These are phyloP conservation scores for Phialophora tarda DNA, from an alignment of 2,329 filamentous ascomycete species.

Conservation along the genomic window DNA sequence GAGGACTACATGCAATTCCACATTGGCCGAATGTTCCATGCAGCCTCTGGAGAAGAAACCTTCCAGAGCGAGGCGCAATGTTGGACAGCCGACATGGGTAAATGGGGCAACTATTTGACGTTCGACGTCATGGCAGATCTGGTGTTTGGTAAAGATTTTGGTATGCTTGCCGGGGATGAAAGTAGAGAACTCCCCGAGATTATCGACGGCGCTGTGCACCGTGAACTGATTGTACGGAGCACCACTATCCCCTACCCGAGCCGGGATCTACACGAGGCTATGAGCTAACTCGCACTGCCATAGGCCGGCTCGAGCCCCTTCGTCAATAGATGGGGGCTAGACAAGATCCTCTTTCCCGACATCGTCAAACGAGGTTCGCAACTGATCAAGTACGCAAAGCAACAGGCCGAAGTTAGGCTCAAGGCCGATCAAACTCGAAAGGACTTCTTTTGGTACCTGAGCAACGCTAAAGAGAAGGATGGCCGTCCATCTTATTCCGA, in stretches of 20 bases:
- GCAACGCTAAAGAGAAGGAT: conserved; percentile 15
- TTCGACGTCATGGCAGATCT: conserved; percentile 53
- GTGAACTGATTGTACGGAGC: conserved; percentile 10
- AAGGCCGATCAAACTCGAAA: conserved; percentile 13
- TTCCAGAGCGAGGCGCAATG: conserved; percentile 4
- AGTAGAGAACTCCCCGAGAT: conserved; percentile 41
- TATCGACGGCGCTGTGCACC: conserved; percentile 16
- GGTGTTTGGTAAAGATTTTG: conserved; percentile 50
- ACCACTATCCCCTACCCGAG: not conserved
- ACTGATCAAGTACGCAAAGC: conserved; percentile 11
- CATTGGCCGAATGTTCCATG: conserved; percentile 4
- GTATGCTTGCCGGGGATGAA: conserved; percentile 45
- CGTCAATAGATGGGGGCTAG: conserved; percentile 12
- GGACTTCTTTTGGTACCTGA: conserved; percentile 18
- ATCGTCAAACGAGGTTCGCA: conserved; percentile 7
- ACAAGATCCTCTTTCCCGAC: conserved; percentile 17
- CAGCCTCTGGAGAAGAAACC: conserved; percentile 32
- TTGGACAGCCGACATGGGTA: conserved; percentile 41
- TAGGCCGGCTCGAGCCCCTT: conserved; percentile 13
- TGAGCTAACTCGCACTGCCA: not conserved
- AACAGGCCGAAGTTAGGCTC: conserved; percentile 5
- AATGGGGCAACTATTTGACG: conserved; percentile 47
- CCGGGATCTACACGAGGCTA: not conserved
- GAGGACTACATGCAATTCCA: conserved; percentile 11
- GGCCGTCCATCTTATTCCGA: conserved; percentile 12